Evolutionary conservation across 139 green algal species (phyloP).

Genomic region (Chlorella sorokiniana): DNA sequence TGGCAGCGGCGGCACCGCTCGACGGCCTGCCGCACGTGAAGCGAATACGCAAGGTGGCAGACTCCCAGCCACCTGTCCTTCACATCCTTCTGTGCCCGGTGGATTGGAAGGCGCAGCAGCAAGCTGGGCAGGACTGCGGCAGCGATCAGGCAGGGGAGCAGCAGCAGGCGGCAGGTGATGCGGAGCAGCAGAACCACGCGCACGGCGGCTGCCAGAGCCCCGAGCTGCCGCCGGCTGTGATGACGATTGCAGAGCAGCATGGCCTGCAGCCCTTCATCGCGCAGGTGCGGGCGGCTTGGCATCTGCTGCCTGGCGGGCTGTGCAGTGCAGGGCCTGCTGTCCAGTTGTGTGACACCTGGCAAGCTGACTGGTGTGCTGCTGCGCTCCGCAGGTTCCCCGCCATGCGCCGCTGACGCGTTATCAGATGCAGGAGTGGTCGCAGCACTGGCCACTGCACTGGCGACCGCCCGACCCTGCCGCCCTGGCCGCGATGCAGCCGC

Average conservation of each 20-base stretch:
- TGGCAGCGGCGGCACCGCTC: constrained; percentile 44
- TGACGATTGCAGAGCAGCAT: not conserved
- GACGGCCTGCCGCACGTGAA: constrained; percentile 65
- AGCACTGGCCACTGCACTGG: constrained; percentile 79
- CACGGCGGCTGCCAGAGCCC: not conserved
- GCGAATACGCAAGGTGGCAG: constrained; percentile 53
- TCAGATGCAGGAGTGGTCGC: constrained; percentile 65
- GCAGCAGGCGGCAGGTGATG: no score
- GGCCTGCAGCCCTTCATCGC: not conserved
- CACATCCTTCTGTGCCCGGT: constrained; percentile 50
- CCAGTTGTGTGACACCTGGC: not conserved
- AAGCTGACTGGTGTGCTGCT: not conserved
- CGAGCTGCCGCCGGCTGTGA: constrained; percentile 6
- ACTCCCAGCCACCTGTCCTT: not conserved
- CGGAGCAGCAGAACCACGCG: not conserved
- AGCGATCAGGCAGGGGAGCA: not conserved
- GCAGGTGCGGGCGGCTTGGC: not conserved
- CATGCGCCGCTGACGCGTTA: constrained; percentile 54
- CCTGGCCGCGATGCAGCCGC: not conserved
- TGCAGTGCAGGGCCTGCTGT: not conserved
- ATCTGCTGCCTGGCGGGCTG: not conserved
- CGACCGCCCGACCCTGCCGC: constrained; percentile 46
- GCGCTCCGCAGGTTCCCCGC: constrained; percentile 43
- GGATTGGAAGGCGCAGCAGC: not conserved
- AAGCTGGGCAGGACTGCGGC: not conserved